phyloP scores from a whole-genome alignment of 768 basidiomycete species.

The Mycena haematopus region DNA sequence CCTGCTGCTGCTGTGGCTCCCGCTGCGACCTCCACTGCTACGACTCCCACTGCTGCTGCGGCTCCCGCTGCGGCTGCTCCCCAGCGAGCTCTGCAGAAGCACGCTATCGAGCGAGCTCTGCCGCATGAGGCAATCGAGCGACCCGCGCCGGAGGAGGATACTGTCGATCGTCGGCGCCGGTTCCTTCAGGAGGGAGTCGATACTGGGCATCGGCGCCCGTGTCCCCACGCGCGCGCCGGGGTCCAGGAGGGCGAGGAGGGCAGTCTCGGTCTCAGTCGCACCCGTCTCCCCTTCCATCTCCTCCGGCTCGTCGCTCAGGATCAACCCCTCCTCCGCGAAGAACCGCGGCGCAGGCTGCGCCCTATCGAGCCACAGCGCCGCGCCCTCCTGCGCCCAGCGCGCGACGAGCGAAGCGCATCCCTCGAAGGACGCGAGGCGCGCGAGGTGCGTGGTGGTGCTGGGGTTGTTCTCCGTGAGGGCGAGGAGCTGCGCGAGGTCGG shows the following conservation, averaged over 20 bases:
- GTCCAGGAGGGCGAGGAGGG: not conserved
- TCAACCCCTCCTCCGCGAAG: not conserved
- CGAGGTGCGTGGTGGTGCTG: slow-evolving; percentile 3
- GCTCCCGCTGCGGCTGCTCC: not conserved
- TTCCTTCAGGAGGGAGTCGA: not conserved
- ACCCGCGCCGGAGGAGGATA: not conserved
- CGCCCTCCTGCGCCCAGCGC: slow-evolving; percentile 21
- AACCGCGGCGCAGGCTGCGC: not conserved
- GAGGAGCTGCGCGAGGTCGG: slow-evolving; percentile 19
- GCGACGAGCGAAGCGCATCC: slow-evolving; percentile 22
- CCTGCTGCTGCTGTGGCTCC: too few species aligned
- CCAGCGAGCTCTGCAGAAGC: not conserved
- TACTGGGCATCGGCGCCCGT: not conserved
- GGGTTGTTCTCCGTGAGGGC: slow-evolving; percentile 14
- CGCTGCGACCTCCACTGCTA: too few species aligned
- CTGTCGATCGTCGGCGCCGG: slow-evolving; percentile 10
- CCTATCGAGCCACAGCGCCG: slow-evolving; percentile 11
- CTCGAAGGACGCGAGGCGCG: slow-evolving; percentile 27
- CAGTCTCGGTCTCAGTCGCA: not conserved
- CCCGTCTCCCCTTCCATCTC: slow-evolving; percentile 1
- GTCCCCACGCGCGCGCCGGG: not conserved
- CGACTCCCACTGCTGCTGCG: too few species aligned
- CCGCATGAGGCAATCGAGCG: not conserved
- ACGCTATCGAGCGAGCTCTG: not conserved
- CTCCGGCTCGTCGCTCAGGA: slow-evolving; percentile 12